phyloP scores from a whole-genome alignment of 1,284 basidiomycete species.

The Apiotrichum gamsii region DNA sequence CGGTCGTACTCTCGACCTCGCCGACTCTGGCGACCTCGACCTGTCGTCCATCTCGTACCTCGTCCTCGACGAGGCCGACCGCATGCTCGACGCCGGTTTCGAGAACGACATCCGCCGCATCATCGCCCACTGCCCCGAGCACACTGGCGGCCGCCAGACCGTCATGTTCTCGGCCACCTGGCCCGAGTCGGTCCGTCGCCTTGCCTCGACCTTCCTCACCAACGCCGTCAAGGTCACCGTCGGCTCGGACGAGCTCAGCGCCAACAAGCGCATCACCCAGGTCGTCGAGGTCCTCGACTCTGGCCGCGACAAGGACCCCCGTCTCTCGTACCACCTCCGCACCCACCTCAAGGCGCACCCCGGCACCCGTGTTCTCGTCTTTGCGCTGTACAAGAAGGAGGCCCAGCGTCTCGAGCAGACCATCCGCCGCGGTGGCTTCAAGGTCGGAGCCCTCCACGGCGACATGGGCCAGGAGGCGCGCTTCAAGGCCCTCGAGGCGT shows the following conservation, averaged over 20 bases:
- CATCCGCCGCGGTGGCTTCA: constrained; percentile 70
- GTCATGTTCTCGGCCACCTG: constrained; percentile 99
- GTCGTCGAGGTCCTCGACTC: constrained; percentile 85
- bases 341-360: constrained; percentile 56
- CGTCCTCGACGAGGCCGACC: constrained; percentile 94
- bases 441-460: constrained; percentile 84
- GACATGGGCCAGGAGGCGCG: constrained; percentile 85
- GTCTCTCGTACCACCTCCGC: constrained; percentile 61
- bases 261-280: constrained; percentile 79
- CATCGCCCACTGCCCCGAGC: constrained; percentile 68
- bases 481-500: constrained; percentile 78
- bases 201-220: constrained; percentile 85
- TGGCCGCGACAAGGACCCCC: constrained; percentile 73
- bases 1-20: constrained; percentile 83
- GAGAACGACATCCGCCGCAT: constrained; percentile 96
- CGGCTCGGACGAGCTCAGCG: constrained; percentile 89
- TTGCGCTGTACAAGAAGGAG: constrained; percentile 97
- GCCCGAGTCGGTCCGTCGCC: constrained; percentile 88
- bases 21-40: constrained; percentile 75
- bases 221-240: constrained; percentile 87
- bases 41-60: constrained; percentile 82
- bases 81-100: constrained; percentile 98
- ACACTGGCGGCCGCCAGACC: constrained; percentile 64
- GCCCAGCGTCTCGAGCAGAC: constrained; percentile 80
- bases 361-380: constrained; percentile 69